Evolutionary conservation across 140 eudicot species (phyloP).

Genomic region (Anethum foeniculum): DNA sequence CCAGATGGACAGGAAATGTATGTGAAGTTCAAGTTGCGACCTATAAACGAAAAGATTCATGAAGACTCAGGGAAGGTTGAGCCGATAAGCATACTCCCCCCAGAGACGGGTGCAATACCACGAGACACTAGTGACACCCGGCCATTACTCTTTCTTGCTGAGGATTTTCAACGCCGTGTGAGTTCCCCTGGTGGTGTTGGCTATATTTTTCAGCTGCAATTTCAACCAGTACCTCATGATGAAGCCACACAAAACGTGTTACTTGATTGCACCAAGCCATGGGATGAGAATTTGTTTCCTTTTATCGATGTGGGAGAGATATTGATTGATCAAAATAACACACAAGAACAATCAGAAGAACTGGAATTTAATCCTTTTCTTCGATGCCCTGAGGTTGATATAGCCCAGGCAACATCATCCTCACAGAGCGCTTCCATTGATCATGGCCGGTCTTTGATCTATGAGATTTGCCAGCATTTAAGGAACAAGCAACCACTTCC

Average conservation of each 20-base stretch:
- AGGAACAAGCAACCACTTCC: slow-evolving; percentile 71
- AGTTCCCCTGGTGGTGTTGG: slow-evolving; percentile 54
- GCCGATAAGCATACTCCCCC: slow-evolving; percentile 69
- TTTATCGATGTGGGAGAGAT: slow-evolving; percentile 64
- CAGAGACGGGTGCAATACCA: slow-evolving; percentile 86
- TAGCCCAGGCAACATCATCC: slow-evolving; percentile 60
- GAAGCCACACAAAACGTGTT: slow-evolving; percentile 42
- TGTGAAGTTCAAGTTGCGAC: slow-evolving; percentile 65
- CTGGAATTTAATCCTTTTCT: slow-evolving; percentile 67
- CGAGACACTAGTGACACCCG: slow-evolving; percentile 54
- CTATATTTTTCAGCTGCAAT: slow-evolving; percentile 58
- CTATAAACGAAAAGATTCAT: slow-evolving; percentile 39
- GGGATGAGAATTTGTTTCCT: slow-evolving; percentile 60
- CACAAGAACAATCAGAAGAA: slow-evolving; percentile 44
- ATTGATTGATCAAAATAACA: slow-evolving; percentile 41
- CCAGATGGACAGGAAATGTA: slow-evolving; percentile 73
- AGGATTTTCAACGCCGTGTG: slow-evolving; percentile 61
- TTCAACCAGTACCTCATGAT: slow-evolving; percentile 50
- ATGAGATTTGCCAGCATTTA: slow-evolving; percentile 72
- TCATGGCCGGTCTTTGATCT: slow-evolving; percentile 74
- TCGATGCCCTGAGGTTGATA: slow-evolving; percentile 58
- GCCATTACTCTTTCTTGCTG: slow-evolving; percentile 63
- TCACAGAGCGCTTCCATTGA: slow-evolving; percentile 86
- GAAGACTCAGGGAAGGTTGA: slow-evolving; percentile 73
- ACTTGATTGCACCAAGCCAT: slow-evolving; percentile 78